A percentile compares a stretch with the other conserved stretches of the same genome.
These are phyloP conservation scores for Austroboletus eburneus DNA, from an alignment of 768 basidiomycete genomes.

Conservation along the genomic window DNA sequence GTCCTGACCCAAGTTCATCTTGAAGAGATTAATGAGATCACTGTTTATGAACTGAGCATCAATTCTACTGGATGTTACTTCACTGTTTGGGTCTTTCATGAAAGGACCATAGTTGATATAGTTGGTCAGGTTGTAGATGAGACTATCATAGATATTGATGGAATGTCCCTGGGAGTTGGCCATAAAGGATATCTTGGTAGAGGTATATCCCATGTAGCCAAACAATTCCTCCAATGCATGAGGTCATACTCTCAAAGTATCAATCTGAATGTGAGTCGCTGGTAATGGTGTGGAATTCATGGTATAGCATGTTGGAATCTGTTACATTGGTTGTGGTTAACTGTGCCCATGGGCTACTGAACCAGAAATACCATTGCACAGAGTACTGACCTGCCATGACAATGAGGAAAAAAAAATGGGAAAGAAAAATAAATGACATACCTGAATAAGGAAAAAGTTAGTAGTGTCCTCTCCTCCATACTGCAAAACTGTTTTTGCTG, in stretches of 20 bases:
- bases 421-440: conserved; percentile 28
- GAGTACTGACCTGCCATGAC: conserved; percentile 59
- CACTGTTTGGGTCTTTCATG: conserved; percentile 44
- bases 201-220: conserved; percentile 85
- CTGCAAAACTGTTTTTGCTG: conserved; percentile 66
- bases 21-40: conserved; percentile 79
- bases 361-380: no score
- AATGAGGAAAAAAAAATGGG: not conserved
- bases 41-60: no score
- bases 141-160: conserved; percentile 80
- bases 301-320: no score
- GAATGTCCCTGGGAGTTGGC: conserved; percentile 52
- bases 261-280: no score
- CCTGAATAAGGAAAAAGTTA: conserved; percentile 91
- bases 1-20: conserved; percentile 67
- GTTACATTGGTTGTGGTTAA: no score
- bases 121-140: conserved; percentile 82
- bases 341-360: no score
- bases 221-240: conserved; percentile 86
- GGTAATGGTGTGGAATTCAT: no score
- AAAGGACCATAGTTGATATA: conserved; percentile 74
- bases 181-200: conserved; percentile 67
- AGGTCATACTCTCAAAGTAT: conserved; percentile 95
- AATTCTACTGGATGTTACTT: conserved; percentile 37
- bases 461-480: conserved; percentile 80